Evolutionary conservation across 352 stramenopile genomes (phyloP), one percentile per base, ranked within the genome.

Genomic region (Globisporangium recalcitrans): DNA sequence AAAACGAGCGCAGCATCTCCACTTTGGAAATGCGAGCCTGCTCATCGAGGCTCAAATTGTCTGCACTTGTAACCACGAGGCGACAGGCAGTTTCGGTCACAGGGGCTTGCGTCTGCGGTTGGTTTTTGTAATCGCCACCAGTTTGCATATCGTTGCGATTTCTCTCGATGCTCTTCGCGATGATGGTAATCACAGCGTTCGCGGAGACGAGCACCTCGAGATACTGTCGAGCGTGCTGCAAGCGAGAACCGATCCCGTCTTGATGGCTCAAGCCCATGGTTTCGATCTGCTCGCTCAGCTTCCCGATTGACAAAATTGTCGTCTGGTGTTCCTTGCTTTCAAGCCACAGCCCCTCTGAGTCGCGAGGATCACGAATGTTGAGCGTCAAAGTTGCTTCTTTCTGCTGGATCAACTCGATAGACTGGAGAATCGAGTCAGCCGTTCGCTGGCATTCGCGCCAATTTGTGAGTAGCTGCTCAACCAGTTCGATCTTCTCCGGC

Each of bases 1-100:
- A 19, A 13, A 85, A 52, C 32, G 73, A 71, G 1, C 64, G 67
- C 40, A 87, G 56, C 27, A 73, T 34, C 51, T 80, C 73, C 22
- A 74, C 67, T 52, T 80, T 86, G n/a, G 62, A 64, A 24, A 83
- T 73, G 14, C 34, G 40, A 11, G 52, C 14, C 1, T 55, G 31
- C 2, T 60, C 56, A 5, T 52, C 22, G 1, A 79, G 58, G 4
- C 52, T 32, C 7, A 82, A 56, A 11, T 51, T 64, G 26, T 73
- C 64, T 3, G 77, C 74, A 32, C 72, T 65, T 6, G 59, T 42
- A 11, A 85, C 29, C 32, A 85, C 60, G 42, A 56, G 60, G 24
- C 74, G 69, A 24, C 73, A 69, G 27, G 73, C 64, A 49, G 38
- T 63, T 49, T 75, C 63, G 0, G 67, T 74, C 44, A 68, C 44